Percentiles rank a stretch among this genome's conserved stretches.
These are phyloP conservation scores for Eucalyptus cladocalyx DNA, from an alignment of 345 rosid genomes.

Conservation along the genomic window DNA sequence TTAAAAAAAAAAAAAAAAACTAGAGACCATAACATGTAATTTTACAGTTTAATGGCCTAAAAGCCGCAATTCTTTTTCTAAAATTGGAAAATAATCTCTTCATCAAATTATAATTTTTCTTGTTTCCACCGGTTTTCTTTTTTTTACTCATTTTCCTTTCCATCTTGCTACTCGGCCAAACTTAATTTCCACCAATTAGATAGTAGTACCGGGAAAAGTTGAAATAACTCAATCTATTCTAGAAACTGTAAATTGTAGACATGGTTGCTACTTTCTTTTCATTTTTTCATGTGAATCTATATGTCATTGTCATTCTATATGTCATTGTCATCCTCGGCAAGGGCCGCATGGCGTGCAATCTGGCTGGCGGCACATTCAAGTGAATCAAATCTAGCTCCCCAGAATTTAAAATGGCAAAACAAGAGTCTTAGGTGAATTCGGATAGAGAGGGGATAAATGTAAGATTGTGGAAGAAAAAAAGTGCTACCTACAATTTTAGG, in stretches of 20 bases:
- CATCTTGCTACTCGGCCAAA: too few species aligned
- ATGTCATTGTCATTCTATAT: background rate
- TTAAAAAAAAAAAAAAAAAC: background rate
- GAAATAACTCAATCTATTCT: background rate
- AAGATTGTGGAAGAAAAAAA: background rate
- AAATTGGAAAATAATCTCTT: background rate
- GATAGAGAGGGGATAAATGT: background rate
- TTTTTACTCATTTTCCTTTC: too few species aligned
- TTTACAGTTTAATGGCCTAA: background rate
- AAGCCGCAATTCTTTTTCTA: background rate
- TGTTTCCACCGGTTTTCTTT: background rate
- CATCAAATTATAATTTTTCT: background rate
- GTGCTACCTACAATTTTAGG: background rate
- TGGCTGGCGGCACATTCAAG: background rate
- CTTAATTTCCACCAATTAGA: too few species aligned
- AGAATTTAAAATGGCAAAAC: background rate
- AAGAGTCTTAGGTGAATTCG: background rate
- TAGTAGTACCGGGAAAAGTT: too few species aligned
- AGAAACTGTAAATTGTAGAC: background rate
- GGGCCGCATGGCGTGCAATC: too few species aligned
- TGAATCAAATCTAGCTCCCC: background rate
- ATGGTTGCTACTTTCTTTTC: background rate
- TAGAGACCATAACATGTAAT: background rate
- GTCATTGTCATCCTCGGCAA: too few species aligned
- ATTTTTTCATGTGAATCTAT: background rate